These are phyloP conservation scores for Lactifluus rugatus DNA, from an alignment of 768 basidiomycete genomes.

Conservation along the genomic window DNA sequence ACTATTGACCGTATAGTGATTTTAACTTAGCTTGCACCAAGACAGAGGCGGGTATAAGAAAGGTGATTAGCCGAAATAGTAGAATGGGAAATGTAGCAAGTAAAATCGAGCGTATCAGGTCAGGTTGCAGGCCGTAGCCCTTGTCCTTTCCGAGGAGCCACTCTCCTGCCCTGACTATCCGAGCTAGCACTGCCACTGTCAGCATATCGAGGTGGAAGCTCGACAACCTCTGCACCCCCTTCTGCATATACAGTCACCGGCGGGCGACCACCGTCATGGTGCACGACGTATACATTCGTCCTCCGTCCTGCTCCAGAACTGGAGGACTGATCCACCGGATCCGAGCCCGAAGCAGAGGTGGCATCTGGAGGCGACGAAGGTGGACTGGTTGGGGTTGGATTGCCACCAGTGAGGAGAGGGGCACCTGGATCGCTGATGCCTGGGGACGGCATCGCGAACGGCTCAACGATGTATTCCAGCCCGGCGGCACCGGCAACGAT, in stretches of 20 bases:
- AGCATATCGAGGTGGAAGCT: slow-evolving; percentile 46
- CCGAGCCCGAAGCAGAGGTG: slow-evolving; percentile 11
- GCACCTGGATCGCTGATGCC: background rate
- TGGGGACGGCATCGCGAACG: slow-evolving; percentile 13
- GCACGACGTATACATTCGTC: slow-evolving; percentile 45
- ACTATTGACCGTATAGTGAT: background rate
- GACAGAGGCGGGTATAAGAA: no score
- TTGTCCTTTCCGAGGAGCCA: slow-evolving; percentile 8
- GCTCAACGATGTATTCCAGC: slow-evolving; percentile 17
- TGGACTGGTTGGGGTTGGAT: background rate
- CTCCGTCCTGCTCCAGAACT: background rate
- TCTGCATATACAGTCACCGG: slow-evolving; percentile 51
- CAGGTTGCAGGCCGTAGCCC: background rate
- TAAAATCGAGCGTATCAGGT: background rate
- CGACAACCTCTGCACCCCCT: slow-evolving; percentile 47
- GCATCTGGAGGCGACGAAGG: background rate
- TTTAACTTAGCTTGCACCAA: background rate
- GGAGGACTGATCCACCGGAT: background rate
- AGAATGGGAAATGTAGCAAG: background rate
- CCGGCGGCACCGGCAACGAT: background rate
- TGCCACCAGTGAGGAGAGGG: background rate
- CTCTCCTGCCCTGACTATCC: background rate
- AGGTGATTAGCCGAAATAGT: background rate
- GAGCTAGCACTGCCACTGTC: background rate
- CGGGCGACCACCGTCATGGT: slow-evolving; percentile 47